Conservation (phyloP, 2,329 filamentous ascomycete species). For the Penicillium polonicum region DNA sequence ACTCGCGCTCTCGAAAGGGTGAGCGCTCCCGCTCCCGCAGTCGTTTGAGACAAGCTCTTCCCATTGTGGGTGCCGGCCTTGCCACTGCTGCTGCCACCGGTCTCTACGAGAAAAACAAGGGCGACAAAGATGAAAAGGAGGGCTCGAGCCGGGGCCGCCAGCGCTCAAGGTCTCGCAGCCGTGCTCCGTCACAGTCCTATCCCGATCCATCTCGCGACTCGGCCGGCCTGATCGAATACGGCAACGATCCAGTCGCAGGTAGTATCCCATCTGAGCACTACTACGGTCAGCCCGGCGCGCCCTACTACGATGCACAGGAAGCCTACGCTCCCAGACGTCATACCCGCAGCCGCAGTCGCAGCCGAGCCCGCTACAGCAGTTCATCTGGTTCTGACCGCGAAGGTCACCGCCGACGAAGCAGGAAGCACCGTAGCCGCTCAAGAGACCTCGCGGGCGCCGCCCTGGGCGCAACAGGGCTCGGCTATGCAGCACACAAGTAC, state of each 20-base stretch:
- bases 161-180: constrained; percentile 50
- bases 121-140: constrained; percentile 56
- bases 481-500: constrained; percentile 58
- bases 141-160: constrained; percentile 38
- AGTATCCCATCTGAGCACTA: constrained; percentile 51
- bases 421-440: constrained; percentile 42
- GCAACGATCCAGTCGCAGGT: constrained; percentile 60
- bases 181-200: constrained; percentile 42
- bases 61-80: constrained; percentile 60
- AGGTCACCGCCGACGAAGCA: constrained; percentile 32
- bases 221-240: constrained; percentile 62
- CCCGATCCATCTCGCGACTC: constrained; percentile 43
- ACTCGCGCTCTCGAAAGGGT: constrained; percentile 54
- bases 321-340: constrained; percentile 46
- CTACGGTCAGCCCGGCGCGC: constrained; percentile 42
- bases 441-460: constrained; percentile 54
- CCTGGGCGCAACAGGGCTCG: constrained; percentile 58
- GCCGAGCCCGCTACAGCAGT: constrained; percentile 31
- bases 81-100: constrained; percentile 61
- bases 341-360: constrained; percentile 46
- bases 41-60: constrained; percentile 56
- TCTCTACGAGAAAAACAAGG: constrained; percentile 63
- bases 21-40: constrained; percentile 54
- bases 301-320: constrained; percentile 46
- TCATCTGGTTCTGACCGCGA: constrained; percentile 41